Evolutionary conservation across 225 moss, liverwort and hornwort genomes (phyloP).

Genomic region (Marchantia polymorpha): DNA sequence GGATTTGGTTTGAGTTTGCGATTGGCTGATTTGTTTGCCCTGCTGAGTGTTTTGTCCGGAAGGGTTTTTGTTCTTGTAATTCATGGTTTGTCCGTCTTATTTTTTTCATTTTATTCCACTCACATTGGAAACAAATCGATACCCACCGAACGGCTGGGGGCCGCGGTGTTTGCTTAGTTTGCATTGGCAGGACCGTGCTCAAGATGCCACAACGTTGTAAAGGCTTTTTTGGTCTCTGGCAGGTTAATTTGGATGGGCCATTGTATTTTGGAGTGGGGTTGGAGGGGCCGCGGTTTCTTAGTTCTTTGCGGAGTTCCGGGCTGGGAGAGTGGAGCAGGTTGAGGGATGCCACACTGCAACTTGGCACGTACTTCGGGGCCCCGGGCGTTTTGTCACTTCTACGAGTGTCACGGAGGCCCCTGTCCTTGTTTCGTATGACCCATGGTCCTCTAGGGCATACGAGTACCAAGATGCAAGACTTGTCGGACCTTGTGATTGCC

Average conservation of each 20-base stretch:
- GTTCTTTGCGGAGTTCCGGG: constrained; percentile 33
- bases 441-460: background rate
- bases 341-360: constrained; percentile 31
- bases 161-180: background rate
- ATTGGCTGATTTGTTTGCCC: background rate
- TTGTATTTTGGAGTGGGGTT: constrained; percentile 37
- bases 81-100: no score
- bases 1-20: background rate
- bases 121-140: background rate
- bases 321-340: constrained; percentile 35
- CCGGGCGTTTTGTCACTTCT: constrained; percentile 42
- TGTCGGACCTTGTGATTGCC: background rate
- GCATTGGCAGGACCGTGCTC: background rate
- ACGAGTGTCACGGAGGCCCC: constrained; percentile 38
- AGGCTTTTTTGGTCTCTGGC: constrained; percentile 39
- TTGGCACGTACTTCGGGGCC: constrained; percentile 40
- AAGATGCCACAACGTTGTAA: constrained; percentile 27
- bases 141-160: no score
- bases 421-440: constrained; percentile 11
- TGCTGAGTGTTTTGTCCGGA: background rate
- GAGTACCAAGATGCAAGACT: constrained; percentile 7
- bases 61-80: background rate
- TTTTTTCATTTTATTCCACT: background rate
- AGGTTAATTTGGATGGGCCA: constrained; percentile 38
- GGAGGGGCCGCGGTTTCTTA: constrained; percentile 28